Percentiles rank a stretch among this genome's conserved stretches.
phyloP scores from a whole-genome alignment of 1,284 basidiomycete species.

The Bjerkandera adusta region DNA sequence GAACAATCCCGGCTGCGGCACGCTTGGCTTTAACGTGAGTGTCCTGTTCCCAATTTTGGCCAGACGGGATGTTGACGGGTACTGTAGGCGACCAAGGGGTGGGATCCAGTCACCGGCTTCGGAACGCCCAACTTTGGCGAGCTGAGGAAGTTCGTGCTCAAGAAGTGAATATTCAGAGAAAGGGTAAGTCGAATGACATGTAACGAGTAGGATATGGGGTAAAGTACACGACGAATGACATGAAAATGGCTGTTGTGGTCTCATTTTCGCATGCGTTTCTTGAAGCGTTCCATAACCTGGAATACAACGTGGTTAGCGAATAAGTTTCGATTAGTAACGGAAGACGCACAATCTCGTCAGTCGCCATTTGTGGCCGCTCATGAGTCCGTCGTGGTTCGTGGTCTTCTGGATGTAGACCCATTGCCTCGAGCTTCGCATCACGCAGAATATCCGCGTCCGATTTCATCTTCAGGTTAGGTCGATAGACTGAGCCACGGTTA shows the following conservation, averaged over 20 bases:
- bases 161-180: no score
- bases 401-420: conserved; percentile 63
- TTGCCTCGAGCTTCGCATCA: conserved; percentile 81
- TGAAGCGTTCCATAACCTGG: conserved; percentile 85
- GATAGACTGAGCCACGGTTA: conserved; percentile 60
- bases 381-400: conserved; percentile 47
- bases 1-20: conserved; percentile 58
- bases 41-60: neutral
- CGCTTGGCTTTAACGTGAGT: conserved; percentile 46
- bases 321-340: neutral
- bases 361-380: conserved; percentile 77
- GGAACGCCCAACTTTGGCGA: conserved; percentile 30
- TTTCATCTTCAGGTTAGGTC: conserved; percentile 73
- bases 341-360: conserved; percentile 78
- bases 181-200: no score
- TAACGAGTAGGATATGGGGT: neutral
- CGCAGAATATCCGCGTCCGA: conserved; percentile 85
- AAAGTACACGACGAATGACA: neutral
- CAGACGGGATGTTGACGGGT: neutral
- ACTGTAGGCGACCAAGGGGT: conserved; percentile 31
- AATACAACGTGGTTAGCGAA: conserved; percentile 1
- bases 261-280: conserved; percentile 80
- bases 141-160: conserved; percentile 22
- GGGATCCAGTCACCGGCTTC: conserved; percentile 35
- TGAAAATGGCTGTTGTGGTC: neutral